A percentile compares a stretch with the other conserved stretches of the same genome.
Evolutionary conservation across 2,329 filamentous ascomycete genomes (phyloP).

Genomic region (Colletotrichum sp.): DNA sequence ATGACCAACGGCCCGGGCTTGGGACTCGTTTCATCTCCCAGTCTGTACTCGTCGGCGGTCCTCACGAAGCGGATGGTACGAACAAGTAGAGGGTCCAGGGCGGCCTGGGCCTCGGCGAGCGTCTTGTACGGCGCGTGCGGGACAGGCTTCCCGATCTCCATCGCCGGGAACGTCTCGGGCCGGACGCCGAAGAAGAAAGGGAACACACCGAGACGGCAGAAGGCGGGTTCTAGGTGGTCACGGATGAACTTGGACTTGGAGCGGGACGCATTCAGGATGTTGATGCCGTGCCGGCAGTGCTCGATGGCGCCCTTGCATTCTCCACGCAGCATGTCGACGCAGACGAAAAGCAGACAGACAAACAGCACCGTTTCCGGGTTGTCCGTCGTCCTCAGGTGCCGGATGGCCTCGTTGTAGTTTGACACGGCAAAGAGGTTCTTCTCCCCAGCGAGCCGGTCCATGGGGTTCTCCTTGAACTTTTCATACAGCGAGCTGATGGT

Average conservation of each 20-base stretch:
- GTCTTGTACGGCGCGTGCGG: conserved; percentile 5
- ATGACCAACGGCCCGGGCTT: conserved; percentile 21
- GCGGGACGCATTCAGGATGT: conserved; percentile 32
- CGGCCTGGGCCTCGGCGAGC: conserved; percentile 32
- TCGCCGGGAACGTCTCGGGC: conserved; percentile 25
- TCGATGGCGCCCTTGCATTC: conserved; percentile 37
- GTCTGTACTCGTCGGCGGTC: conserved; percentile 29
- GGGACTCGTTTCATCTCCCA: conserved; percentile 6
- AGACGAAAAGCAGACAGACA: conserved; percentile 46
- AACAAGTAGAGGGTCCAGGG: conserved; percentile 30
- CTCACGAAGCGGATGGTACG: conserved; percentile 35
- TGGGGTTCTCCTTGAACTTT: conserved; percentile 23
- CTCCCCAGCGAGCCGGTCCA: background rate
- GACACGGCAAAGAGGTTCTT: conserved; percentile 36
- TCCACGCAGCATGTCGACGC: conserved; percentile 45
- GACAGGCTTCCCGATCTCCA: background rate
- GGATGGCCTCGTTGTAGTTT: conserved; percentile 47
- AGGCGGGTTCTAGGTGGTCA: conserved; percentile 37
- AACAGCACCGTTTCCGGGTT: conserved; percentile 40
- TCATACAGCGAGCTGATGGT: conserved; percentile 46
- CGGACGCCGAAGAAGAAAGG: conserved; percentile 41
- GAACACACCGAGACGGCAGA: conserved; percentile 42
- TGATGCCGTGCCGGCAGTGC: conserved; percentile 43
- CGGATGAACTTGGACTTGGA: conserved; percentile 26
- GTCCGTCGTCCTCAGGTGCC: conserved; percentile 30